phyloP scores from a whole-genome alignment of 345 rosid species.

The Raphanus raphanistrum region DNA sequence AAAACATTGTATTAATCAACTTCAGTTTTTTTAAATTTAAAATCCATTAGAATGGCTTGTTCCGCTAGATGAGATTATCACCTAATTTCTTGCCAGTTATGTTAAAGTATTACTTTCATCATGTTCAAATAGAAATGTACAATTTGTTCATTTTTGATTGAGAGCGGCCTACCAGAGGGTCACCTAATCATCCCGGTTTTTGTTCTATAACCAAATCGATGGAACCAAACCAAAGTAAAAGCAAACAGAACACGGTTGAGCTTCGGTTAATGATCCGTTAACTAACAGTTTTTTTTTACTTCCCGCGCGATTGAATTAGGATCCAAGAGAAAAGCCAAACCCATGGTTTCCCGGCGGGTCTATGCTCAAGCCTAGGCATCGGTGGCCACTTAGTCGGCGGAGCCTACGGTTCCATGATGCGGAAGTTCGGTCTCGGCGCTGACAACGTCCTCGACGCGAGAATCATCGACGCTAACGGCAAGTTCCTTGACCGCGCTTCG shows the following conservation, averaged over 20 bases:
- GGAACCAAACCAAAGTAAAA: background rate
- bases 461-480: constrained; percentile 56
- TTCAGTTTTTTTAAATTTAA: background rate
- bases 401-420: constrained; percentile 76
- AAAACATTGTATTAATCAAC: background rate
- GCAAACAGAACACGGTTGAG: background rate
- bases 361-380: constrained; percentile 65
- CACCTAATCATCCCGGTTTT: background rate
- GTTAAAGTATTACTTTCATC: background rate
- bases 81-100: background rate
- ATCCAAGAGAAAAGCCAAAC: constrained; percentile 61
- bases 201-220: background rate
- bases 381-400: constrained; percentile 74
- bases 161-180: background rate
- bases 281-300: background rate
- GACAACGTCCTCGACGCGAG: constrained; percentile 77
- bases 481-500: constrained; percentile 52
- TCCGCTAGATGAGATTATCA: background rate
- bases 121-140: background rate
- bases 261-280: background rate
- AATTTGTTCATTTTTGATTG: background rate
- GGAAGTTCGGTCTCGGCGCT: constrained; percentile 73
- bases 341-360: constrained; percentile 73
- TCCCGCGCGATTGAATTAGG: constrained; percentile 35
- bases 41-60: background rate